Base-by-base conservation (phyloP, 2,329 filamentous ascomycete genomes). In the Chaetomium olivaceum region DNA sequence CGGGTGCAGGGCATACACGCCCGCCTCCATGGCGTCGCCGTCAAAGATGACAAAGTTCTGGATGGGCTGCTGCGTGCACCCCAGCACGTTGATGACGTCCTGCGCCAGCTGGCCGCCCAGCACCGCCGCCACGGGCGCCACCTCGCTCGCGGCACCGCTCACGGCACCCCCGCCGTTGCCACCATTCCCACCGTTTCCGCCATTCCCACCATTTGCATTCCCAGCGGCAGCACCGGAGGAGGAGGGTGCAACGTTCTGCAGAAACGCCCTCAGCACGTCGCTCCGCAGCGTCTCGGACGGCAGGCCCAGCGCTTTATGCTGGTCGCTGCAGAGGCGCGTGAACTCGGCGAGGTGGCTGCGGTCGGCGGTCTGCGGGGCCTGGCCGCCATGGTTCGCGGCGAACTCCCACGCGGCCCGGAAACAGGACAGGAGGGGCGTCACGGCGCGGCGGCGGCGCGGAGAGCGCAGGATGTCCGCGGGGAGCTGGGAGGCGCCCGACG, bases 31-130 rank as follows among this genome's bases (percentile, higher is more conserved):
- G 55, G 84, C 85, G 71, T 92, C 91, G 16, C 93, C 93, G 76
- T 98, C 93, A 73, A 98, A 97, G 23, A 98, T 82, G 58, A 97
- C 85, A 76, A 97, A 87, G 77, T 99, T 99, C 80, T 99, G 95
- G 51, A 99, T 90, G 0, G 95, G 95, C 77, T 97, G 95, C 79
- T 98, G 93, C 50, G 91, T 88, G 75, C 91, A 88, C 58, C 93
- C 92, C 6, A 98, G 85, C 36, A 97, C 93, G 73, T 98, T 98
- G 79, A 99, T 98, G 60, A 97, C 93, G 75, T 99, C 95, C 79
- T 99, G 95, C 0, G 94, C 92, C 19, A 99, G 84, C 76, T 93
- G 88, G 11, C 93, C 95, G 58, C 95, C 95, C 12, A 99, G 82
- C 65, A 97, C 92, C 1, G 95, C 93, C 0, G 91, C 89, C 9